Evolutionary conservation across 2,329 filamentous ascomycete genomes (phyloP).

Genomic region (Fusarium mangiferae): DNA sequence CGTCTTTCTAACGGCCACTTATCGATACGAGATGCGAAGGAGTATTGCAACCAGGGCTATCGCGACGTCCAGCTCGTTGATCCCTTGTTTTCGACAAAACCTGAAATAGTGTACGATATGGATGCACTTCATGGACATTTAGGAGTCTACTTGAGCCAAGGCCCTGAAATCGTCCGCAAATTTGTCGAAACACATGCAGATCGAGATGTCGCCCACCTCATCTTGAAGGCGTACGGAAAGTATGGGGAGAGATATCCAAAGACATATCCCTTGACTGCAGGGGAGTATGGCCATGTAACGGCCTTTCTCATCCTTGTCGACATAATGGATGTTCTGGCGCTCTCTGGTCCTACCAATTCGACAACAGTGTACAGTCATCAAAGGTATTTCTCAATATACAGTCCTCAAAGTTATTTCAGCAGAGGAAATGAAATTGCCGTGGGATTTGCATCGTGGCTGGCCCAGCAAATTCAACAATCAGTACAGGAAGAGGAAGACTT

Average conservation of each 20-base stretch:
- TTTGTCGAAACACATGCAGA: background rate
- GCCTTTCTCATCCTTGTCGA: background rate
- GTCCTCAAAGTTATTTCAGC: too few species aligned
- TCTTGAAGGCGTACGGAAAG: background rate
- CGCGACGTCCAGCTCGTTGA: too few species aligned
- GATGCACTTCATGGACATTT: background rate
- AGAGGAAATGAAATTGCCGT: too few species aligned
- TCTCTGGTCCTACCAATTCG: background rate
- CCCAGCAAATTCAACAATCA: too few species aligned
- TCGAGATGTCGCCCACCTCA: rapidly evolving
- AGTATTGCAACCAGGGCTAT: too few species aligned
- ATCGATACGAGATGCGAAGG: too few species aligned
- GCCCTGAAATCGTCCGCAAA: background rate
- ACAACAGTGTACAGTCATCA: rapidly evolving
- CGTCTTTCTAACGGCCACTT: background rate
- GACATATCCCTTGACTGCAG: background rate
- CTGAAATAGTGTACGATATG: background rate
- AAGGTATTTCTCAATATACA: too few species aligned
- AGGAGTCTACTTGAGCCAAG: background rate
- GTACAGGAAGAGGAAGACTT: background rate
- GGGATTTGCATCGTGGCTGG: too few species aligned
- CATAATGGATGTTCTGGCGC: background rate
- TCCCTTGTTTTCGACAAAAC: background rate
- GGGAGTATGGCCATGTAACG: background rate
- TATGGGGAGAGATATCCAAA: background rate